These are phyloP conservation scores for Vitis rupestris DNA, from an alignment of 164 flowering plant genomes.

Conservation along the genomic window DNA sequence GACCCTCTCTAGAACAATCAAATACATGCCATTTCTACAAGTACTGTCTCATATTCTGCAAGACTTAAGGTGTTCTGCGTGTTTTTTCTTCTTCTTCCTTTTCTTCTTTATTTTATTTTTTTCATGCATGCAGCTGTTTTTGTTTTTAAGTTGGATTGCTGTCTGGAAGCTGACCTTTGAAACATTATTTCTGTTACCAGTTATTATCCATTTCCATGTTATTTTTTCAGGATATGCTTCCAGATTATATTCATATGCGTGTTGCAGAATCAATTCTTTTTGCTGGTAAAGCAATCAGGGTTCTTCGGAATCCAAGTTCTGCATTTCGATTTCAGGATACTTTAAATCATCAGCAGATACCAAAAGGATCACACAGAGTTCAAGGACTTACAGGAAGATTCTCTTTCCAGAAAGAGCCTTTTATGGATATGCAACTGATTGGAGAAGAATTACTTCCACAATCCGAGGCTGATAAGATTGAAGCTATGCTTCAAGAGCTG, in stretches of 20 bases:
- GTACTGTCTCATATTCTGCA: too few relatives aligned
- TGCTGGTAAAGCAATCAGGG: conserved; percentile 95
- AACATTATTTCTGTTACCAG: background rate
- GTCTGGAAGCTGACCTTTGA: background rate
- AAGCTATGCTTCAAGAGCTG: conserved; percentile 75
- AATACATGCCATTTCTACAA: too few relatives aligned
- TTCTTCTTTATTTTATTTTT: too few relatives aligned
- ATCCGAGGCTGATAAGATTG: conserved; percentile 90
- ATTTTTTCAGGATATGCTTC: conserved; percentile 87
- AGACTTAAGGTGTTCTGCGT: too few relatives aligned
- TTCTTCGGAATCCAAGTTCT: conserved; percentile 87
- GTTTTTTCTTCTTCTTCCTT: too few relatives aligned
- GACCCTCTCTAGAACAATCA: too few relatives aligned
- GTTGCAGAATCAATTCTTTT: conserved; percentile 93
- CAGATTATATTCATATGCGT: conserved; percentile 89
- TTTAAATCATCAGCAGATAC: conserved; percentile 38
- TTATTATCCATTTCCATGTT: background rate
- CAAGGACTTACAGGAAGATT: conserved; percentile 46
- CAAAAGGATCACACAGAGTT: conserved; percentile 44
- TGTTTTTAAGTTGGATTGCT: too few relatives aligned
- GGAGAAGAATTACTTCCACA: conserved; percentile 87
- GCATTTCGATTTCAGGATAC: conserved; percentile 54
- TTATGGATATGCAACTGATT: conserved; percentile 31
- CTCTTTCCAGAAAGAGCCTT: conserved; percentile 49
- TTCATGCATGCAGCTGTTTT: too few relatives aligned